Percentiles rank a stretch among this genome's conserved stretches.
Conservation (phyloP, 2,329 filamentous ascomycete species). For the Phyllosticta citrichinensis region DNA sequence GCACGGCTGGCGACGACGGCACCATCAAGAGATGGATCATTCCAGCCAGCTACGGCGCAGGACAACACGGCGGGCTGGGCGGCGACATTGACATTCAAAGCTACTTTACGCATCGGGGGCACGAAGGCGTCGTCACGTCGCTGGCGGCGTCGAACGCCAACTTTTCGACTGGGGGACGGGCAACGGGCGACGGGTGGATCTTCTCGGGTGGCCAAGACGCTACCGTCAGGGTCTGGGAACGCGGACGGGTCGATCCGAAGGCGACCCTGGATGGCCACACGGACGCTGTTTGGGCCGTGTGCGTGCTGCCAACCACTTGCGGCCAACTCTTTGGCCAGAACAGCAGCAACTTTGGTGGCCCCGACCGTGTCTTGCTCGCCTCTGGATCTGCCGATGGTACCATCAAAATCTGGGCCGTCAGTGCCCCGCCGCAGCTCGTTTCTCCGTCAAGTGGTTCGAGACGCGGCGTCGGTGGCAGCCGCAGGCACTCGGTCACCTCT, state of each 20-base stretch:
- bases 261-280: slow-evolving; percentile 89
- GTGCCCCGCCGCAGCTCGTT: slow-evolving; percentile 73
- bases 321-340: slow-evolving; percentile 68
- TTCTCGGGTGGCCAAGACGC: slow-evolving; percentile 95
- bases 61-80: slow-evolving; percentile 42
- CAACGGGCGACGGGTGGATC: slow-evolving; percentile 91
- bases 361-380: slow-evolving; percentile 81
- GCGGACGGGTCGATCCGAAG: slow-evolving; percentile 88
- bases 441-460: slow-evolving; percentile 67
- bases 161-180: slow-evolving; percentile 80
- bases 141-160: slow-evolving; percentile 81
- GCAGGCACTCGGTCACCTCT: slow-evolving; percentile 86
- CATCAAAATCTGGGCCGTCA: slow-evolving; percentile 90
- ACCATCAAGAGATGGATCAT: slow-evolving; percentile 96
- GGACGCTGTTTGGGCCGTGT: slow-evolving; percentile 92
- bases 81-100: slow-evolving; percentile 85
- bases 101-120: slow-evolving; percentile 91
- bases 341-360: slow-evolving; percentile 61
- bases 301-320: slow-evolving; percentile 76
- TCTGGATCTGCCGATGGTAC: slow-evolving; percentile 86
- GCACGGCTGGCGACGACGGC: slow-evolving; percentile 89
- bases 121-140: slow-evolving; percentile 80
- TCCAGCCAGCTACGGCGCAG: slow-evolving; percentile 62
- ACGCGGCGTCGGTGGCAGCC: slow-evolving; percentile 61
- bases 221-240: slow-evolving; percentile 90